Evolutionary conservation across 148 eudicot genomes (phyloP), one percentile per base, ranked within the genome.

Genomic region (Fallopia convolvulus): DNA sequence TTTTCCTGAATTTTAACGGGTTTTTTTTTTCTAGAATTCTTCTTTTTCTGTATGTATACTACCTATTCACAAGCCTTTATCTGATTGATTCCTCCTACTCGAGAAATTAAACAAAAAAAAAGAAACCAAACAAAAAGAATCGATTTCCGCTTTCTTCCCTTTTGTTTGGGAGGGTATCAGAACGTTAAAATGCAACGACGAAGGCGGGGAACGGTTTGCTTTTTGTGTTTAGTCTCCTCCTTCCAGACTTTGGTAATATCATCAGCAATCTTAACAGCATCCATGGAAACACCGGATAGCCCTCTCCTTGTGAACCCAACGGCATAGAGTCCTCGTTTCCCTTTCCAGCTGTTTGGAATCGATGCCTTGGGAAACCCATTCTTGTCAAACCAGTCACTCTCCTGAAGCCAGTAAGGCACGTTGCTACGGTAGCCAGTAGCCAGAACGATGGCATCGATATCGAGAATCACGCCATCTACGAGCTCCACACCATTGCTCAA

Each of bases 371-470:
- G 98, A n/a, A 90, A 87, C n/a, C 98, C 96, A 49, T 87, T 87
- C 49, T 92, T 82, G 72, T 85, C 76, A 78, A 94, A 94, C 77
- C 92, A 90, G 33, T 94, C 96, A 26, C 80, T 83, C 75, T 92
- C 98, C 92, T 90, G 87, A 7, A 94, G 96, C 98, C 97, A 94
- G 74, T 79, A 88, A 23, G 98, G 98, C 14, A 94, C 93, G 78
- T 92, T 94, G 89, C 98, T 94, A 42, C 91, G 80, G 46, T 92
- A 94, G 0, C 98, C 98, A 15, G 98, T 92, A 1, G 98, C 97
- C 36, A 94, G 58, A 74, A 94, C 74, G 9, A 94, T 93, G 0
- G 96, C 80, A 66, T 94, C 93, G 23, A 94, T 75, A 21, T 82
- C 87, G 8, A 92, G 79, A 10, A 48, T 75, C 5, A 85, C 76